phyloP scores from a whole-genome alignment of 352 stramenopile species.

The Globisporangium paroecandrum region DNA sequence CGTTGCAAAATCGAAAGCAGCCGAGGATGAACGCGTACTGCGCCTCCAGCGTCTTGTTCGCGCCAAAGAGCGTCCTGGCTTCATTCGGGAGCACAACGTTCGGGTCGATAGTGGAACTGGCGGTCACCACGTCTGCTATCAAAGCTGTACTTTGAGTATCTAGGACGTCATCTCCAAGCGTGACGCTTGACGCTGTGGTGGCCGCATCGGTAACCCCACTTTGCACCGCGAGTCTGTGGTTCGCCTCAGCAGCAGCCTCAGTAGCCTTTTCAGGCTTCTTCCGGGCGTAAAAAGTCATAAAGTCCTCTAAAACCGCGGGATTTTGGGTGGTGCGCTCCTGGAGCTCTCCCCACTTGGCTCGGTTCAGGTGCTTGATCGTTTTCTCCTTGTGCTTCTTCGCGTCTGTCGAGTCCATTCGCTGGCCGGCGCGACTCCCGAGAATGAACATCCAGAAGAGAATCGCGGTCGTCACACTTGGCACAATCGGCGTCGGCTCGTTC shows the following conservation, averaged over 20 bases:
- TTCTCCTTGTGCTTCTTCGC: conserved; percentile 44
- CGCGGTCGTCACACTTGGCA: conserved; percentile 34
- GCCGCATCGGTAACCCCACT: conserved; percentile 1
- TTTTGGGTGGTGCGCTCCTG: conserved; percentile 33
- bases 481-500: conserved; percentile 51
- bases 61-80: conserved; percentile 42
- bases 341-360: conserved; percentile 61
- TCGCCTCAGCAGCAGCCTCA: neutral
- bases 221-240: conserved; percentile 1
- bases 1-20: conserved; percentile 34
- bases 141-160: neutral
- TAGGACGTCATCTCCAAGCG: neutral
- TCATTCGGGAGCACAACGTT: conserved; percentile 37
- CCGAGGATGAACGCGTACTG: conserved; percentile 37
- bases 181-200: neutral
- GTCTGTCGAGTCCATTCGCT: conserved; percentile 35
- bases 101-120: neutral
- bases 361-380: conserved; percentile 57
- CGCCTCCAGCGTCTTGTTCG: conserved; percentile 23
- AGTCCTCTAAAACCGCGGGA: conserved; percentile 42
- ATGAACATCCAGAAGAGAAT: conserved; percentile 41
- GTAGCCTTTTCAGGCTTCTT: conserved; percentile 25
- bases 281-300: conserved; percentile 39
- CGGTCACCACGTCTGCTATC: conserved; percentile 13
- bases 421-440: conserved; percentile 25